These are phyloP conservation scores for Actinomucor elegans DNA, from an alignment of 371 early-diverging fungal genomes.

Conservation along the genomic window DNA sequence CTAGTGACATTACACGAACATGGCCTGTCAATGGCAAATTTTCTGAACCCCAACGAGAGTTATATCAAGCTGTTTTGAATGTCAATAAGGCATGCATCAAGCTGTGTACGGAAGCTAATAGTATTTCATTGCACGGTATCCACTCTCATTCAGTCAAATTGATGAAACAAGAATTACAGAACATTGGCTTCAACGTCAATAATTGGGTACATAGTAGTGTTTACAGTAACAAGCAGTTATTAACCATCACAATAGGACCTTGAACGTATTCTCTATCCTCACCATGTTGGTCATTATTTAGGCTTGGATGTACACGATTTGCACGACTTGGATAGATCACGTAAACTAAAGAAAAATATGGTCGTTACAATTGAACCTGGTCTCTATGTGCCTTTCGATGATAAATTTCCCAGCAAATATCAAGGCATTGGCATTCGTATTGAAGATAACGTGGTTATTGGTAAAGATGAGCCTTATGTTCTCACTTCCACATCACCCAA, in stretches of 20 bases:
- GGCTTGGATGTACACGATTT: slow-evolving; percentile 96
- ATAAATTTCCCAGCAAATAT: slow-evolving; percentile 76
- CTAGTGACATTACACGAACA: slow-evolving; percentile 91
- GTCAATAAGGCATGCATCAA: slow-evolving; percentile 87
- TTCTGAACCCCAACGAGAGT: slow-evolving; percentile 71
- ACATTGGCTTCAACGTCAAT: slow-evolving; percentile 63
- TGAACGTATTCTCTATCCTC: slow-evolving; percentile 82
- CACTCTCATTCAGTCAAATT: slow-evolving; percentile 69
- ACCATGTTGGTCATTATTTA: slow-evolving; percentile 93
- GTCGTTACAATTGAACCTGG: slow-evolving; percentile 97
- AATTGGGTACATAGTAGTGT: slow-evolving; percentile 51
- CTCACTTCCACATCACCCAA: slow-evolving; percentile 83
- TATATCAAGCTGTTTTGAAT: slow-evolving; percentile 85
- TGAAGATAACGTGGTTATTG: slow-evolving; percentile 92
- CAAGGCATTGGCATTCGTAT: slow-evolving; percentile 95
- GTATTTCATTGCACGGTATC: slow-evolving; percentile 79
- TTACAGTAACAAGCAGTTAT: too few relatives aligned
- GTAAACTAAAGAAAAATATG: slow-evolving; percentile 76
- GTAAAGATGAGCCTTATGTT: slow-evolving; percentile 66
- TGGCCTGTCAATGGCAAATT: slow-evolving; percentile 94
- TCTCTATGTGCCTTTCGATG: slow-evolving; percentile 83
- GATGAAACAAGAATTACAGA: slow-evolving; percentile 63
- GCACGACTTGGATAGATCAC: slow-evolving; percentile 68
- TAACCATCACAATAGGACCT: slow-evolving; percentile 56
- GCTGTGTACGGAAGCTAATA: slow-evolving; percentile 71